A percentile compares a stretch with the other conserved stretches of the same genome.
phyloP scores from a whole-genome alignment of 176 grass and related monocot genomes.

The Triticum monococcum region DNA sequence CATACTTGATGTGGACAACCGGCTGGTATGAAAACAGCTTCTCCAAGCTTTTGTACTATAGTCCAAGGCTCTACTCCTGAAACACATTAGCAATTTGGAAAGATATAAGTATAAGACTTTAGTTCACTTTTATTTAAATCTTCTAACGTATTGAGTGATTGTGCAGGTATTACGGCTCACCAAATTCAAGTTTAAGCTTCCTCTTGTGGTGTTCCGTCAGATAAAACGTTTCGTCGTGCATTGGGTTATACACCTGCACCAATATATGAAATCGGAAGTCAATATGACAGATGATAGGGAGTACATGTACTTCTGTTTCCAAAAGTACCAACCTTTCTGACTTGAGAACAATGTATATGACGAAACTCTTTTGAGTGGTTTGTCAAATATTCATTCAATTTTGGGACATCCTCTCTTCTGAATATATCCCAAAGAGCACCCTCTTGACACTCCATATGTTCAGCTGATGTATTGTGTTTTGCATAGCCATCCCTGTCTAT shows the following conservation, averaged over 20 bases:
- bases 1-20: slow-evolving; percentile 59
- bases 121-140: no score
- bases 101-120: no score
- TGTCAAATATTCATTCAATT: no score
- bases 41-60: slow-evolving; percentile 59
- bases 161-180: no score
- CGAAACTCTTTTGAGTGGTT: no score
- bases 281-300: no score
- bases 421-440: slow-evolving; percentile 60
- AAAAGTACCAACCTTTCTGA: no score
- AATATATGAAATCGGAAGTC: neutral
- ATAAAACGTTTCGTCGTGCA: slow-evolving; percentile 18
- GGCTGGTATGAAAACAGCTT: slow-evolving; percentile 22
- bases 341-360: slow-evolving; percentile 30
- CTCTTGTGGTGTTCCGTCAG: neutral
- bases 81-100: neutral
- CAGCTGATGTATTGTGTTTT: neutral
- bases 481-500: neutral
- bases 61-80: slow-evolving; percentile 59
- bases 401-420: no score
- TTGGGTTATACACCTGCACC: slow-evolving; percentile 46
- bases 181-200: no score
- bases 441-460: neutral
- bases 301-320: no score
- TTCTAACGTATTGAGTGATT: neutral